These are phyloP conservation scores for Tetrahymena borealis DNA, from an alignment of 73 alveolate genomes.

Conservation along the genomic window DNA sequence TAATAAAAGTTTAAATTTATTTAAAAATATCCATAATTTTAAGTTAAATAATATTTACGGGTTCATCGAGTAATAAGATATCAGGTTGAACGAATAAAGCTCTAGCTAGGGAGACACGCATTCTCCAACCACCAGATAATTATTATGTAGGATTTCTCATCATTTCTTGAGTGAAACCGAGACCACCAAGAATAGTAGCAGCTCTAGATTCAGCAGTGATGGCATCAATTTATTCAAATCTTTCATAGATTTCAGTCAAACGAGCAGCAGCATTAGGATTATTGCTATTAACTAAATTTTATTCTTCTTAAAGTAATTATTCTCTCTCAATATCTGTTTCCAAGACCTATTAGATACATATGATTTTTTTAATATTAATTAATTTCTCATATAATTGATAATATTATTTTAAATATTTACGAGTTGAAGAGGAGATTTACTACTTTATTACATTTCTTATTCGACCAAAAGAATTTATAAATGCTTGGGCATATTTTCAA, in stretches of 20 bases:
- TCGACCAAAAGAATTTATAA: constrained; percentile 92
- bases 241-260: constrained; percentile 61
- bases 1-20: constrained; percentile 48
- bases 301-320: constrained; percentile 38
- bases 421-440: constrained; percentile 65
- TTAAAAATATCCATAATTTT: neutral
- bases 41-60: constrained; percentile 54
- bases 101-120: constrained; percentile 96
- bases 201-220: constrained; percentile 90
- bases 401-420: neutral
- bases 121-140: constrained; percentile 99
- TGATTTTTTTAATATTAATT: neutral
- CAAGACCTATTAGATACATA: neutral
- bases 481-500: constrained; percentile 80
- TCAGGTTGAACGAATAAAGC: constrained; percentile 97
- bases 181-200: constrained; percentile 75
- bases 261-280: constrained; percentile 37
- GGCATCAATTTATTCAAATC: constrained; percentile 85
- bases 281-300: constrained; percentile 47
- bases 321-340: constrained; percentile 42
- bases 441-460: constrained; percentile 85
- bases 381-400: neutral
- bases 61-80: constrained; percentile 95
- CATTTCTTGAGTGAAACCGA: constrained; percentile 84
- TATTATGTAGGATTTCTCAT: constrained; percentile 53